Percentiles rank a stretch among this genome's conserved stretches.
phyloP scores from a whole-genome alignment of 176 grass and related monocot species.

The Alopecurus myosuroides region DNA sequence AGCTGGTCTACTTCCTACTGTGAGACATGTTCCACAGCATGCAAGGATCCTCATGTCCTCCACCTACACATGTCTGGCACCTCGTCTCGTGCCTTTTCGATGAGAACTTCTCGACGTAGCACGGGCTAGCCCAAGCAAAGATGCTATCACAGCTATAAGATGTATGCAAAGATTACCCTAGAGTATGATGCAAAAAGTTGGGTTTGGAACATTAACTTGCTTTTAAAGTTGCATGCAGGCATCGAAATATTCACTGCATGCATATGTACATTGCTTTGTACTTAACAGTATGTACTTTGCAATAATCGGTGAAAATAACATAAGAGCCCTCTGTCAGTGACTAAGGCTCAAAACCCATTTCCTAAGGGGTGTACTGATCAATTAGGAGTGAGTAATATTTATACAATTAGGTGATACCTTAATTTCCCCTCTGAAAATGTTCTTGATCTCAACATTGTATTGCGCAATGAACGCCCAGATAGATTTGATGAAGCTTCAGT shows the following conservation, averaged over 20 bases:
- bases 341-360: too few relatives aligned
- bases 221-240: constrained; percentile 4
- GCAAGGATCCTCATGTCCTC: neutral
- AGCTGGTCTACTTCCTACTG: neutral
- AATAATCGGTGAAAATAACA: neutral
- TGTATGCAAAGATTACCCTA: neutral
- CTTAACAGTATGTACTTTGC: neutral
- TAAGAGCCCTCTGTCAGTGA: neutral
- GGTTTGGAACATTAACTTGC: neutral
- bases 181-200: neutral
- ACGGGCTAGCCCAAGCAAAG: neutral
- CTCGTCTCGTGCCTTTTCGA: neutral
- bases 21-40: neutral
- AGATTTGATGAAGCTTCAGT: constrained; percentile 85
- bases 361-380: neutral
- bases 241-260: neutral
- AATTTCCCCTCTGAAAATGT: constrained; percentile 93
- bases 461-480: constrained; percentile 63
- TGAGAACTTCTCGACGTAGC: neutral
- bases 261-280: neutral
- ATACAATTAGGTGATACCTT: constrained; percentile 51
- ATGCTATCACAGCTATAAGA: neutral
- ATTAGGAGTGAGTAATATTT: neutral
- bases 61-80: neutral
- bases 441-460: constrained; percentile 83